Evolutionary conservation across 1,139 yeast species (phyloP).

Genomic region (Zygotorulaspora mrakii): DNA sequence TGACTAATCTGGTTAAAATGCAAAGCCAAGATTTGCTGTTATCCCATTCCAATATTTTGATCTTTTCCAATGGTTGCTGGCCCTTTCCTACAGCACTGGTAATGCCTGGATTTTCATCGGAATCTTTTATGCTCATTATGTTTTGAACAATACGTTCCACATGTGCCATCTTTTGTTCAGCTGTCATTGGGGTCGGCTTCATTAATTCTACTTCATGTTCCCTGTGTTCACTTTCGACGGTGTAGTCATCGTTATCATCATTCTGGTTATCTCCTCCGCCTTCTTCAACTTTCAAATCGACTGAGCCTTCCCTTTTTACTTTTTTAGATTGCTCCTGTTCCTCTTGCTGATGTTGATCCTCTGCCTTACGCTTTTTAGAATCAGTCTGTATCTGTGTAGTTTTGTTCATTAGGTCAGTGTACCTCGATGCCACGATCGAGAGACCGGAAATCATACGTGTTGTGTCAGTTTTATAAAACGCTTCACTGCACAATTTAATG

Average conservation of each 20-base stretch:
- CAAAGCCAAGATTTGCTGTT: conserved; percentile 63
- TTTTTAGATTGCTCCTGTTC: conserved; percentile 11
- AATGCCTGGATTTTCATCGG: conserved; percentile 21
- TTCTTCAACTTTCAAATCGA: not conserved
- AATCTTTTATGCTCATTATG: conserved; percentile 23
- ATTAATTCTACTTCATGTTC: conserved; percentile 27
- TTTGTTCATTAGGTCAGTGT: conserved; percentile 41
- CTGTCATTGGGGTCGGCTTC: conserved; percentile 23
- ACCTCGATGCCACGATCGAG: conserved; percentile 63
- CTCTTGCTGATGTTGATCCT: conserved; percentile 10
- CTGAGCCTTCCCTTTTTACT: conserved; percentile 10
- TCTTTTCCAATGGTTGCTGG: conserved; percentile 28
- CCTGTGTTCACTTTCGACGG: conserved; percentile 27
- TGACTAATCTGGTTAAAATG: conserved; percentile 70
- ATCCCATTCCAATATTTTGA: conserved; percentile 32
- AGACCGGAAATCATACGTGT: conserved; percentile 62
- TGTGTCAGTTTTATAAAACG: conserved; percentile 56
- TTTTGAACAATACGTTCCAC: conserved; percentile 27
- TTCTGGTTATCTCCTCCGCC: conserved; percentile 14
- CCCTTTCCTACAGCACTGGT: conserved; percentile 31
- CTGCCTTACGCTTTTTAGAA: conserved; percentile 10
- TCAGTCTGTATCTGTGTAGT: conserved; percentile 19
- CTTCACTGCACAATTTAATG: conserved; percentile 57
- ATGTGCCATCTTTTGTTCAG: conserved; percentile 27
- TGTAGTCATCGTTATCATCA: conserved; percentile 31